Conservation (phyloP, 2,329 filamentous ascomycete species). For the Coniochaeta sp. region DNA sequence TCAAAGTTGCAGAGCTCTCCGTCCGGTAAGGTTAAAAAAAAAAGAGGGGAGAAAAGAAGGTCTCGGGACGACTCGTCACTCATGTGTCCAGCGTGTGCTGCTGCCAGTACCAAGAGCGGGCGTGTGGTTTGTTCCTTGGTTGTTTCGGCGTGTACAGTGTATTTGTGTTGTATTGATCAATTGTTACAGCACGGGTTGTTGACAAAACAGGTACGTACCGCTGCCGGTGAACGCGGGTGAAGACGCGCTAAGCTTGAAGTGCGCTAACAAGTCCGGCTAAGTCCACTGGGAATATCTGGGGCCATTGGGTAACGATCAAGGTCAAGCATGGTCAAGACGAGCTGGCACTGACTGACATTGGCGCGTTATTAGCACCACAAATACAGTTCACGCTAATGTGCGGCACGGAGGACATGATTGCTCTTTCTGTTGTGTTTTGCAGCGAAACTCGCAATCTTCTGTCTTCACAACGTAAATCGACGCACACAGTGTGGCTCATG, state of each 20-base stretch:
- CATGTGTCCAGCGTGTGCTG: too few species aligned
- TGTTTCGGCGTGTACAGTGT: background rate
- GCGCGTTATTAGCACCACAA: background rate
- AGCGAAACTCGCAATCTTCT: too few species aligned
- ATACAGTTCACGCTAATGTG: conserved; percentile 2
- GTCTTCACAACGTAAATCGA: background rate
- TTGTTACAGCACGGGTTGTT: too few species aligned
- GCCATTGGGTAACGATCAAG: too few species aligned
- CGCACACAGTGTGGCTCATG: background rate
- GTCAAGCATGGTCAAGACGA: background rate
- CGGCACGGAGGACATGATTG: background rate
- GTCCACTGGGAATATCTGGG: too few species aligned
- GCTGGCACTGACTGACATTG: too few species aligned
- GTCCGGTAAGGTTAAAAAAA: conserved; percentile 3
- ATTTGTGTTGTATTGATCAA: too few species aligned
- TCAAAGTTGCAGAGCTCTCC: background rate
- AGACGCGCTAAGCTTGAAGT: background rate
- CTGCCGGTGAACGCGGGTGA: background rate
- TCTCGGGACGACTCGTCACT: conserved; percentile 4
- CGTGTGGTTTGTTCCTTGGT: too few species aligned
- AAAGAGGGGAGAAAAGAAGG: conserved; percentile 4
- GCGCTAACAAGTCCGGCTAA: background rate
- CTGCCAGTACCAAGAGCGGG: too few species aligned
- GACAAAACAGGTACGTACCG: background rate
- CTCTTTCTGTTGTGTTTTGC: background rate